These are phyloP conservation scores for Gossypium laxum DNA, from an alignment of 441 rosid species.

Conservation along the genomic window DNA sequence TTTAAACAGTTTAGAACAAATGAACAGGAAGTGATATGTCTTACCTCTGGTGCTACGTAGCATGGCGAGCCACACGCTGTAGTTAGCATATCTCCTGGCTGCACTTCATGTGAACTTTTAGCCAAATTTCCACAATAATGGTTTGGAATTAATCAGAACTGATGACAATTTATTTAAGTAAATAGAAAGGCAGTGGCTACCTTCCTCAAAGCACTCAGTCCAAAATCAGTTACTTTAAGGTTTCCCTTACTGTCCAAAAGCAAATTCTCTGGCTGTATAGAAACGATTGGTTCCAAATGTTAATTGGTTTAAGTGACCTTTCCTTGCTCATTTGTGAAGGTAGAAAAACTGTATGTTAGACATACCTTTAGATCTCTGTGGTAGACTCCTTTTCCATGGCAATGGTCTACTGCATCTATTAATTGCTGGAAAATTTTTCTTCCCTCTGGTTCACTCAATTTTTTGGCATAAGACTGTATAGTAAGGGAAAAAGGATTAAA, in stretches of 20 bases:
- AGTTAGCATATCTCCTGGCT: conserved; percentile 67
- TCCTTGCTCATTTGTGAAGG: background rate
- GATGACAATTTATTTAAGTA: background rate
- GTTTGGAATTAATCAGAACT: background rate
- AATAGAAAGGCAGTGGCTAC: conserved; percentile 22
- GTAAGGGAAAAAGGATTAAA: background rate
- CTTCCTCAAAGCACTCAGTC: conserved; percentile 66
- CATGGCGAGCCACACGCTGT: conserved; percentile 91
- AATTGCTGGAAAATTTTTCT: conserved; percentile 73
- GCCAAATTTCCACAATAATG: background rate
- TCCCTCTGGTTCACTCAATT: conserved; percentile 55
- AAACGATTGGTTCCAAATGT: background rate
- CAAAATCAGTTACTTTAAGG: conserved; percentile 75
- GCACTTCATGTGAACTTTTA: conserved; percentile 18
- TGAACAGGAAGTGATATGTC: conserved; percentile 3
- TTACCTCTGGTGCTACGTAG: conserved; percentile 89
- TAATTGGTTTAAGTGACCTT: conserved; percentile 6
- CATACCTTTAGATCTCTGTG: conserved; percentile 82
- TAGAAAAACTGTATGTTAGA: background rate
- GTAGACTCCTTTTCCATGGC: conserved; percentile 77
- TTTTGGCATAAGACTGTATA: conserved; percentile 38
- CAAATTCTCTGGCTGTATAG: conserved; percentile 71
- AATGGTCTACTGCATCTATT: conserved; percentile 73
- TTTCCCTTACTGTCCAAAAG: conserved; percentile 59
- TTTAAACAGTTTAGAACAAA: background rate